These are phyloP conservation scores for Ceratobasidium sp. DNA, from an alignment of 1,284 basidiomycete species.

Conservation along the genomic window DNA sequence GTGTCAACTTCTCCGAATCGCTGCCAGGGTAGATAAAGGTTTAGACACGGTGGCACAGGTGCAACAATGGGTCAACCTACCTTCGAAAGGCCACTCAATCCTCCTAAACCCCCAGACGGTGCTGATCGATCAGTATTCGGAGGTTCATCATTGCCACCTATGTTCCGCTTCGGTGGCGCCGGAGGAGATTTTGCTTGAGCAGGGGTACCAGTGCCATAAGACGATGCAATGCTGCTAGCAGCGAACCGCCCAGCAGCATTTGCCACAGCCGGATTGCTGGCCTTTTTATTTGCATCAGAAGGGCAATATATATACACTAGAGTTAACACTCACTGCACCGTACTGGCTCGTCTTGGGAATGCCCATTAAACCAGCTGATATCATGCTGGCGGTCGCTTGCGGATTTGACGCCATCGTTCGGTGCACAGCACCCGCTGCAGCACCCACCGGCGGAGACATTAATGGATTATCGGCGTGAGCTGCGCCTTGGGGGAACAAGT, in stretches of 20 bases:
- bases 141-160: constrained; percentile 13
- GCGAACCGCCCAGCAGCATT: constrained; percentile 63
- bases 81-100: constrained; percentile 12
- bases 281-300: constrained; percentile 7
- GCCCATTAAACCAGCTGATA: constrained; percentile 59
- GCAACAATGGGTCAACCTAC: background rate
- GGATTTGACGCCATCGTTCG: constrained; percentile 62
- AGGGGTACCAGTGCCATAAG: constrained; percentile 4
- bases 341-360: constrained; percentile 52
- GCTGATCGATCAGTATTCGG: background rate
- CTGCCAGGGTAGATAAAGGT: constrained; percentile 53
- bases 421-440: constrained; percentile 62
- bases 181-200: constrained; percentile 33
- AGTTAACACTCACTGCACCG: constrained; percentile 48
- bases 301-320: background rate
- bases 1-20: constrained; percentile 70
- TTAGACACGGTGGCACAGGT: background rate
- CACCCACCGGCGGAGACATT: constrained; percentile 45
- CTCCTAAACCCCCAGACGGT: constrained; percentile 24
- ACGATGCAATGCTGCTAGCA: constrained; percentile 52
- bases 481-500: constrained; percentile 59
- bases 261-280: constrained; percentile 54
- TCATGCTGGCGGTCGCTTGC: constrained; percentile 58
- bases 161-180: constrained; percentile 24
- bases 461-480: constrained; percentile 49